Evolutionary conservation across 108 stramenopile species (phyloP), one percentile per base, ranked within the genome.

Genomic region (Epithemia pelagica): DNA sequence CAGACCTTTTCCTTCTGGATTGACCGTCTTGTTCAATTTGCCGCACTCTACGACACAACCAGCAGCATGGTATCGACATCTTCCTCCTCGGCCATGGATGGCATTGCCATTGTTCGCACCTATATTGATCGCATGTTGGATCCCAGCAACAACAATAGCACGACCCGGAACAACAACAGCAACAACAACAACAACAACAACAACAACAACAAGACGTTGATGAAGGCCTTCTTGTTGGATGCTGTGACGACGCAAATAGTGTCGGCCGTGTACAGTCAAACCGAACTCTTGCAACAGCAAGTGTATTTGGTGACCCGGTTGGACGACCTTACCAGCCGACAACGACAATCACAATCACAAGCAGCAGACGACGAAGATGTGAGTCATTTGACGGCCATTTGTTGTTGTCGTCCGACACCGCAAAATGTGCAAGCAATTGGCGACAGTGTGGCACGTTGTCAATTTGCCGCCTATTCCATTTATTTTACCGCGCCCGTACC

Each of bases 171-270:
- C 15, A 15, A 15, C 37, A 46, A 10, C 37, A 46, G 15, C 37
- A 46, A 46, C 37, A 46, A 46, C 37, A 46, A 46, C 37, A 46
- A 46, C 37, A 46, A 46, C 37, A 46, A 46, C 15, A 15, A 15
- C 15, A 46, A 5, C 15, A 5, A 5, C 15, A 46, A 46, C 15
- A 46, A 46, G 15, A 46, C 15, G 37, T 10, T 46, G 37, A 98
- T 98, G 97, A 98, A 98, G 76, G 93, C 88, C 2, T 80, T 98
- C 2, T 75, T 98, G 58, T 80, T 98, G 59, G 97, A 98, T 79
- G 82, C 75, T 26, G 66, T 75, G 23, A 98, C 97, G 28, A 97
- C 94, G 0, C 91, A 93, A 73, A 89, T 89, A 52, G 81, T 96
- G 1, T 83, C 86, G 52, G 94, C 89, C 55, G 95, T 95, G 0